These are phyloP conservation scores for Nakazawaea wyomingensis DNA, from an alignment of 805 yeast species.

Conservation along the genomic window DNA sequence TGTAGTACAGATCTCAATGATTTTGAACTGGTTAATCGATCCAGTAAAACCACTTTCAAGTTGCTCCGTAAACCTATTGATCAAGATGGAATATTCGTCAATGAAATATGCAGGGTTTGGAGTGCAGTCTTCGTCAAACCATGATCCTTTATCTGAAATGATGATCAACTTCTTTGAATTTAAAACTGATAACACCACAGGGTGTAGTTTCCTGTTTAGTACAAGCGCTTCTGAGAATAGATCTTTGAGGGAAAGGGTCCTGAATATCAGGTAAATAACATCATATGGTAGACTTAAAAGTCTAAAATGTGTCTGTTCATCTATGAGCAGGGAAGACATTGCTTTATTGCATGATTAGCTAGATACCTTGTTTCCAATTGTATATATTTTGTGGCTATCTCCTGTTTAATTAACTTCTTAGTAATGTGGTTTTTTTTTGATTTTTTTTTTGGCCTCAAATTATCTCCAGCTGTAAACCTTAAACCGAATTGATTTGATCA, in stretches of 20 bases:
- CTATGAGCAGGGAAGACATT: too few relatives aligned
- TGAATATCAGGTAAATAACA: not conserved
- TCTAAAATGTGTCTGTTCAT: not conserved
- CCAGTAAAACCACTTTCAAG: not conserved
- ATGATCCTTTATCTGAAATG: not conserved
- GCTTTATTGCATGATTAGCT: too few relatives aligned
- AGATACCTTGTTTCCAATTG: too few relatives aligned
- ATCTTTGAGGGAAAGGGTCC: not conserved
- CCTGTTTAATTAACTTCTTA: too few relatives aligned
- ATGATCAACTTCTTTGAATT: not conserved
- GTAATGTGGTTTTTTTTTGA: too few relatives aligned
- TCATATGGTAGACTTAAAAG: not conserved
- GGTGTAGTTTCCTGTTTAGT: not conserved
- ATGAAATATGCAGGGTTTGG: not conserved
- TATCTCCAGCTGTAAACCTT: too few relatives aligned
- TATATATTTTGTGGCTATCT: too few relatives aligned
- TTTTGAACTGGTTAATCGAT: not conserved
- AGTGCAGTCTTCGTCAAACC: not conserved
- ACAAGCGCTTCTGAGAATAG: not conserved
- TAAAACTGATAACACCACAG: not conserved
- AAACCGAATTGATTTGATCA: too few relatives aligned
- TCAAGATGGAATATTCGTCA: not conserved
- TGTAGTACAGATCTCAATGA: not conserved
- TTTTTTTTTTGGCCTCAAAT: too few relatives aligned
- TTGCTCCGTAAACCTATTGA: not conserved